Percentiles rank a stretch among this genome's conserved stretches.
These are phyloP conservation scores for Xylaria hypoxylon DNA, from an alignment of 2,329 filamentous ascomycete genomes.

Conservation along the genomic window DNA sequence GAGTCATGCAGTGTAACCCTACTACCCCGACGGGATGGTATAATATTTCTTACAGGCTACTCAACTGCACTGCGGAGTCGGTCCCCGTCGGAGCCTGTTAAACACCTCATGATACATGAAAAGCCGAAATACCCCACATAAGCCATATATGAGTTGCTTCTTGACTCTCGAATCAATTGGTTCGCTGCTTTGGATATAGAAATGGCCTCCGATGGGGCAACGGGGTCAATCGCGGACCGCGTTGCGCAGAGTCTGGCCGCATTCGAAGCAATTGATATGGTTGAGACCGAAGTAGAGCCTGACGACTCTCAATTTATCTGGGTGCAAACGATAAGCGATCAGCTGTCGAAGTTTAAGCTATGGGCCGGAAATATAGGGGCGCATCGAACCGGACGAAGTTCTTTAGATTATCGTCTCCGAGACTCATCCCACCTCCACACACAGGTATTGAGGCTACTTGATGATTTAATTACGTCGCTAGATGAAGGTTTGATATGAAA, in stretches of 20 bases:
- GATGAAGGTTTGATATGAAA: conserved; percentile 24
- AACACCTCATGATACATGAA: neutral
- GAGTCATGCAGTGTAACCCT: conserved; percentile 21
- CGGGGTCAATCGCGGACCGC: conserved; percentile 22
- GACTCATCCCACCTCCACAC: conserved; percentile 41
- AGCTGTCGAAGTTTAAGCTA: conserved; percentile 38
- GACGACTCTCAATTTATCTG: neutral
- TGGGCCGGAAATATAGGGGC: conserved; percentile 43
- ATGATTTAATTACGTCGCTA: conserved; percentile 34
- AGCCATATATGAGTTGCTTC: neutral
- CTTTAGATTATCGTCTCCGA: conserved; percentile 41
- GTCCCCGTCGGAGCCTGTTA: neutral
- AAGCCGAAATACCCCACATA: neutral
- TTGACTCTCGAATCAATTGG: neutral
- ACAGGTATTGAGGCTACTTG: conserved; percentile 44
- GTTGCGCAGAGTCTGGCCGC: conserved; percentile 27
- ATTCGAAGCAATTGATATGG: conserved; percentile 28
- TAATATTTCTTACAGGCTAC: neutral
- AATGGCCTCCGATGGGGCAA: conserved; percentile 16
- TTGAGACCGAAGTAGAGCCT: neutral
- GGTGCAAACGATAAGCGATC: conserved; percentile 25
- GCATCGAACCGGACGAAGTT: conserved; percentile 38
- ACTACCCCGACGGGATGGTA: neutral
- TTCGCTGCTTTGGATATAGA: neutral
- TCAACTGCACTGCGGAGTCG: neutral